Percentiles rank a stretch among this genome's conserved stretches.
Evolutionary conservation across 169 alveolate species (phyloP).

Genomic region (Eimeria praecox): DNA sequence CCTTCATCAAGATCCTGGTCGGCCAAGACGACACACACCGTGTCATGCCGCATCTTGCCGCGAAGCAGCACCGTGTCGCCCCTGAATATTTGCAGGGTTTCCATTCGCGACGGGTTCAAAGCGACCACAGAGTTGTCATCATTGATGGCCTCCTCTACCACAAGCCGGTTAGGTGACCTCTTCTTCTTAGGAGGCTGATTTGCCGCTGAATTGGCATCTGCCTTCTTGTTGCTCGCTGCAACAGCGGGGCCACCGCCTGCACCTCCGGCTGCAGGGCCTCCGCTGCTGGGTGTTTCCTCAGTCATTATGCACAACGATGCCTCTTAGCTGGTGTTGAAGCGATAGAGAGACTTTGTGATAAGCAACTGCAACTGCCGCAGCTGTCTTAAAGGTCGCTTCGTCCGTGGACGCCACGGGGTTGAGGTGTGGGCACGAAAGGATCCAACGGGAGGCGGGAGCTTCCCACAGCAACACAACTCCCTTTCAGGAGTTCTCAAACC

Average conservation of each 20-base stretch:
- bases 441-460: not conserved
- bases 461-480: conserved; percentile 34
- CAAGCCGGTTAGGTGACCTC: conserved; percentile 86
- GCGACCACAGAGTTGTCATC: conserved; percentile 99
- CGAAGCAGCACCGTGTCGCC: conserved; percentile 99
- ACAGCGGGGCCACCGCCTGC: conserved; percentile 57
- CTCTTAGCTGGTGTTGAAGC: not conserved
- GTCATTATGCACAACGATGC: conserved; percentile 37
- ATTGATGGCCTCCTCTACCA: conserved; percentile 97
- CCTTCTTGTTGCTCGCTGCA: conserved; percentile 22
- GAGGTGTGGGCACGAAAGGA: conserved; percentile 2
- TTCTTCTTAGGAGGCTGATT: conserved; percentile 77
- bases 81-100: conserved; percentile 97
- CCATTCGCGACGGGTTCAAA: conserved; percentile 96
- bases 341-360: not conserved
- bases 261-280: conserved; percentile 49
- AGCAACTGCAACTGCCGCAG: not conserved
- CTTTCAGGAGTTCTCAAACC: not conserved
- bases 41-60: conserved; percentile 99
- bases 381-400: conserved; percentile 6
- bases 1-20: conserved; percentile 98
- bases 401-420: conserved; percentile 27
- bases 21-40: conserved; percentile 98
- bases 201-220: conserved; percentile 35
- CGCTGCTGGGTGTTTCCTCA: conserved; percentile 56